These are phyloP conservation scores for Eragrostis curvula DNA, from an alignment of 176 grass and related monocot species.

Conservation along the genomic window DNA sequence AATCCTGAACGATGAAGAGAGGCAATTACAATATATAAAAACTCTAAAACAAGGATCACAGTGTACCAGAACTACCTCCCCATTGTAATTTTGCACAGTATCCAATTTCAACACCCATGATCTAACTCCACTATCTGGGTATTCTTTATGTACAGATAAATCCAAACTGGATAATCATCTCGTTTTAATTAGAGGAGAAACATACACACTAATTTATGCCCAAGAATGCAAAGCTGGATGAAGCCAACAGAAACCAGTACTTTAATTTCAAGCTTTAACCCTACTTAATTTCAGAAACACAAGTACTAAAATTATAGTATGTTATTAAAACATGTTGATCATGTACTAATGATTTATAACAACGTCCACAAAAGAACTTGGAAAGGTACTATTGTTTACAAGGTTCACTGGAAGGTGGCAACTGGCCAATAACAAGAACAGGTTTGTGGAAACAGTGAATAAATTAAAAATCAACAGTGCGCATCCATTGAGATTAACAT, in stretches of 20 bases:
- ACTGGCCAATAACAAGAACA: constrained; percentile 8
- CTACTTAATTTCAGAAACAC: constrained; percentile 21
- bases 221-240: background rate
- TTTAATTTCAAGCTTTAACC: background rate
- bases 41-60: background rate
- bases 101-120: background rate
- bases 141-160: background rate
- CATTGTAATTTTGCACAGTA: constrained; percentile 10
- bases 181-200: background rate
- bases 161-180: background rate
- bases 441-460: constrained; percentile 6
- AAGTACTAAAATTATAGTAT: constrained; percentile 9
- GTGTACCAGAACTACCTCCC: background rate
- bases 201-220: background rate
- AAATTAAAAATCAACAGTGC: background rate
- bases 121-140: background rate
- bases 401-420: background rate
- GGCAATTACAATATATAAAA: background rate
- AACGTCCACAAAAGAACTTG: constrained; percentile 1
- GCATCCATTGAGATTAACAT: constrained; percentile 3
- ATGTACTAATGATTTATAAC: background rate
- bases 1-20: background rate
- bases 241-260: background rate
- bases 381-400: background rate
- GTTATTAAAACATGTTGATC: constrained; percentile 23